Percentiles rank a stretch among this genome's conserved stretches.
These are phyloP conservation scores for Drechslerella stenobrocha DNA, from an alignment of 2,329 filamentous ascomycete species.

Conservation along the genomic window DNA sequence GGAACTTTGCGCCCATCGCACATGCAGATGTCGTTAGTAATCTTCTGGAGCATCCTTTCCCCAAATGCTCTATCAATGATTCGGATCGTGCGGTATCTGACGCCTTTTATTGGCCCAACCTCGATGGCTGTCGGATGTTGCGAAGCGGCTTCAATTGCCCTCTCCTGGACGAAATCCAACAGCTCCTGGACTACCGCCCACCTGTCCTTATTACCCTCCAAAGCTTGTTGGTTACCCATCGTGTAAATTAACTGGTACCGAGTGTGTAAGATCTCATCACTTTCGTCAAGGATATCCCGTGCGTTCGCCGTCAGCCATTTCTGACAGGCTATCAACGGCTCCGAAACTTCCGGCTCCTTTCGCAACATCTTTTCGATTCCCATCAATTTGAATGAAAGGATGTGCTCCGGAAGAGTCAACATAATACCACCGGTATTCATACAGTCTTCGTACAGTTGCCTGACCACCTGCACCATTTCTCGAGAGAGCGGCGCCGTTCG, in stretches of 20 bases:
- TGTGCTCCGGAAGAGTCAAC: constrained; percentile 66
- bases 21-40: constrained; percentile 57
- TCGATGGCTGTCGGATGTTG: constrained; percentile 12
- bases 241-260: constrained; percentile 69
- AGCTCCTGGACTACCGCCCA: constrained; percentile 64
- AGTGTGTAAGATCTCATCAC: constrained; percentile 66
- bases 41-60: constrained; percentile 54
- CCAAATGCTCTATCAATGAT: constrained; percentile 54
- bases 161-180: constrained; percentile 57
- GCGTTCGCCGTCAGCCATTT: constrained; percentile 58
- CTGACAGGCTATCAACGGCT: constrained; percentile 57
- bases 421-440: constrained; percentile 62
- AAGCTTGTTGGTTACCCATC: constrained; percentile 60
- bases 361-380: constrained; percentile 59
- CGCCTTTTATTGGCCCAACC: constrained; percentile 13
- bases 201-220: constrained; percentile 62
- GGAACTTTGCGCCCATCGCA: not conserved
- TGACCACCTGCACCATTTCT: constrained; percentile 55
- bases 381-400: constrained; percentile 68
- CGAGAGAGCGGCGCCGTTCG: constrained; percentile 57
- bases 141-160: constrained; percentile 1
- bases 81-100: constrained; percentile 6
- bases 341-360: constrained; percentile 51
- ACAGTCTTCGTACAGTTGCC: constrained; percentile 57
- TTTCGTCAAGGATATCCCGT: constrained; percentile 67